Percentiles rank a stretch among this genome's conserved stretches.
These are phyloP conservation scores for Suhomyces xylopsoci DNA, from an alignment of 805 yeast genomes.

Conservation along the genomic window DNA sequence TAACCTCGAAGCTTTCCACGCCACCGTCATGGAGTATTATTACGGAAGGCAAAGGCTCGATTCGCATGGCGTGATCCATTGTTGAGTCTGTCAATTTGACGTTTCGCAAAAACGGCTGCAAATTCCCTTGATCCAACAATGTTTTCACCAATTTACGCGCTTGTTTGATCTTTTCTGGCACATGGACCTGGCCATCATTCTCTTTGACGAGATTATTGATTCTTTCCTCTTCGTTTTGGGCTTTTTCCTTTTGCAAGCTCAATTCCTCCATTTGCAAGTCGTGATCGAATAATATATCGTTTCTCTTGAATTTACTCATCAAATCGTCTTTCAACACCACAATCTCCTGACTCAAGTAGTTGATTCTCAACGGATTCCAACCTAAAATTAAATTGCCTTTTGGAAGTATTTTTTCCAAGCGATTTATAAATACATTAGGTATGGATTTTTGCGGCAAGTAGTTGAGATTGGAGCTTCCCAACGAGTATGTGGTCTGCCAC, in stretches of 20 bases:
- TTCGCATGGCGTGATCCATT: conserved; percentile 62
- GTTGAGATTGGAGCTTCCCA: conserved; percentile 46
- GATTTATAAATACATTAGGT: conserved; percentile 67
- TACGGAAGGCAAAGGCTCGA: conserved; percentile 76
- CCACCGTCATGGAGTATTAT: conserved; percentile 65
- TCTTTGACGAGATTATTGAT: conserved; percentile 20
- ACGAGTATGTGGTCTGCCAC: conserved; percentile 72
- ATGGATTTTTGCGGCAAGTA: conserved; percentile 63
- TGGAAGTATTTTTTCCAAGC: conserved; percentile 57
- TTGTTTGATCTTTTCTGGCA: conserved; percentile 49
- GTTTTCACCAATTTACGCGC: conserved; percentile 76
- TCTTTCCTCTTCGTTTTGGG: conserved; percentile 16
- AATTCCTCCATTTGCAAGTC: conserved; percentile 29
- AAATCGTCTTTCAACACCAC: conserved; percentile 71
- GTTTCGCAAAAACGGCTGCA: conserved; percentile 71
- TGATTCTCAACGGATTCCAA: conserved; percentile 78
- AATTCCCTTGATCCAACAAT: conserved; percentile 78
- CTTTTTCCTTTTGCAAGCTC: conserved; percentile 14
- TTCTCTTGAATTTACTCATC: conserved; percentile 65
- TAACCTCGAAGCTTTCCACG: conserved; percentile 67
- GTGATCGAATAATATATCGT: conserved; percentile 56
- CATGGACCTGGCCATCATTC: conserved; percentile 18
- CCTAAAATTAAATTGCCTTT: conserved; percentile 32
- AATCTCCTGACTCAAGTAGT: conserved; percentile 81
- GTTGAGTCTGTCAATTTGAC: conserved; percentile 67